Conservation (phyloP, 805 yeast species). For the Starmerella floris region DNA sequence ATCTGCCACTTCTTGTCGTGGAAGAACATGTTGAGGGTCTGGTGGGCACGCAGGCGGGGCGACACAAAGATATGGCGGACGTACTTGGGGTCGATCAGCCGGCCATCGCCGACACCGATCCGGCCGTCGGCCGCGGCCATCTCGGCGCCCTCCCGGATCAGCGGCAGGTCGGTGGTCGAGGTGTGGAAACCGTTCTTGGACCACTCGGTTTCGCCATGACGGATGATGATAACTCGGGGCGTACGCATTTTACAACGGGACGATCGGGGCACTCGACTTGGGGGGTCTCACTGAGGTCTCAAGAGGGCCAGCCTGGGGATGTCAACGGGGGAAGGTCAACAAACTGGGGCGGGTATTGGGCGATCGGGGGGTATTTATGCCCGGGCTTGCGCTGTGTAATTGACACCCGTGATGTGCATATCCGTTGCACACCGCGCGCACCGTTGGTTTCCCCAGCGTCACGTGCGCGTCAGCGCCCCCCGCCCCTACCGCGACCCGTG, state of each 20-base stretch:
- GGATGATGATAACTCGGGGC: conserved; percentile 30
- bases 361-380: too few relatives aligned
- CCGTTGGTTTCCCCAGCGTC: too few relatives aligned
- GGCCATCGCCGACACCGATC: conserved; percentile 45
- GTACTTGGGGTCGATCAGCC: conserved; percentile 49
- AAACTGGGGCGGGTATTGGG: too few relatives aligned
- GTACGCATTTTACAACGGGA: conserved; percentile 21
- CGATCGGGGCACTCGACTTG: neutral
- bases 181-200: conserved; percentile 88
- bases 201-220: conserved; percentile 78
- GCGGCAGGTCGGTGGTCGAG: conserved; percentile 65
- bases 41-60: conserved; percentile 68
- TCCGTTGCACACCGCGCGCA: too few relatives aligned
- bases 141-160: conserved; percentile 63
- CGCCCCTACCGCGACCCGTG: too few relatives aligned
- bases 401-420: too few relatives aligned
- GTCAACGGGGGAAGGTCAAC: too few relatives aligned
- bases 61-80: conserved; percentile 60
- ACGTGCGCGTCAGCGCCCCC: too few relatives aligned
- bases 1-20: conserved; percentile 32
- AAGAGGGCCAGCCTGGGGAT: too few relatives aligned
- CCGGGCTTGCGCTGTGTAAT: too few relatives aligned
- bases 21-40: conserved; percentile 55
- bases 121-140: conserved; percentile 68
- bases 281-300: too few relatives aligned